These are phyloP conservation scores for Oxytropis ochrocephala DNA, from an alignment of 306 rosid genomes.

Conservation along the genomic window DNA sequence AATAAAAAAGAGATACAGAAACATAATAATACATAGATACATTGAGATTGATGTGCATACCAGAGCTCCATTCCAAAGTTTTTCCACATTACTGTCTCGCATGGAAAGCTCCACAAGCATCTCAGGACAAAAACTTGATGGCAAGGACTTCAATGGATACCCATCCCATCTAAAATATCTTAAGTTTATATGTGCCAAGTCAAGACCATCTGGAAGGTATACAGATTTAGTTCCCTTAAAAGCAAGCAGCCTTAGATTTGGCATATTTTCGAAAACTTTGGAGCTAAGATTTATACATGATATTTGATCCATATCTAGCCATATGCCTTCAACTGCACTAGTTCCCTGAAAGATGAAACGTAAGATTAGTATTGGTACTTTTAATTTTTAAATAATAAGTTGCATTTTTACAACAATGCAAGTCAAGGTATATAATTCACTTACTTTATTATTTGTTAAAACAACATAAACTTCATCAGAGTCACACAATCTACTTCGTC, in stretches of 20 bases:
- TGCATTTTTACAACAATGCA: not conserved
- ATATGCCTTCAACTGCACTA: not conserved
- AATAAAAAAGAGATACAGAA: not conserved
- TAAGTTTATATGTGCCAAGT: not conserved
- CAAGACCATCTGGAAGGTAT: not conserved
- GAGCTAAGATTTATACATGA: not conserved
- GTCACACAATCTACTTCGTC: not conserved
- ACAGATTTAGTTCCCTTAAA: not conserved
- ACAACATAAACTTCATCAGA: not conserved
- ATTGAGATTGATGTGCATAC: not conserved
- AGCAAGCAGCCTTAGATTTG: conserved; percentile 2
- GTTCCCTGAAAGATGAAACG: not conserved
- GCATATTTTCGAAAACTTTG: not conserved
- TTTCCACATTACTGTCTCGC: not conserved
- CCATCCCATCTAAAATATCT: not conserved
- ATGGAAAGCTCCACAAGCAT: conserved; percentile 1
- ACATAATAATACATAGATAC: too few species aligned
- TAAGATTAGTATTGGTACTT: not conserved
- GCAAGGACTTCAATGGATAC: too few species aligned
- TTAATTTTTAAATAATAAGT: not conserved
- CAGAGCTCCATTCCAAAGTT: conserved; percentile 1
- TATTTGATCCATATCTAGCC: not conserved
- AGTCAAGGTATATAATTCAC: not conserved
- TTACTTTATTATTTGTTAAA: not conserved
- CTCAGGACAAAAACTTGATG: not conserved